These are phyloP conservation scores for Phytophthora kernoviae DNA, from an alignment of 352 stramenopile species.

Conservation along the genomic window DNA sequence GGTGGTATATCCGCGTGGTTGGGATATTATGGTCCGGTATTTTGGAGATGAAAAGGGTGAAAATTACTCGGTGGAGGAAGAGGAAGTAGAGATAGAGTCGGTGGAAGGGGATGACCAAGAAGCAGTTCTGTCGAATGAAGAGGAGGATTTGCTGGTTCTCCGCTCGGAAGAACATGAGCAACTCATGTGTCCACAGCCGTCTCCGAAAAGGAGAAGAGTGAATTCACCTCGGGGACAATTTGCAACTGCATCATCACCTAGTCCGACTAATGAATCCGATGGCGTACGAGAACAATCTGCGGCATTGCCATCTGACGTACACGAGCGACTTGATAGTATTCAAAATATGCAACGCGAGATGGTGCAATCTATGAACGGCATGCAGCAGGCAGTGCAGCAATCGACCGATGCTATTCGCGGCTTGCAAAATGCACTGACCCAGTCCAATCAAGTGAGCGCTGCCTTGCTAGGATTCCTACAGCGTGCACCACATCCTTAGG, in stretches of 20 bases:
- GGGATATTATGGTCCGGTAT: slow-evolving; percentile 31
- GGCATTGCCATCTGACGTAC: slow-evolving; percentile 1
- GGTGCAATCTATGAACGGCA: slow-evolving; percentile 24
- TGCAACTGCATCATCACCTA: too few species aligned
- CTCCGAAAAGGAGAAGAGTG: slow-evolving; percentile 18
- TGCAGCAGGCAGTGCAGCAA: slow-evolving; percentile 34
- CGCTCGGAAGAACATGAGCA: not conserved
- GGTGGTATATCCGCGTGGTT: slow-evolving; percentile 31
- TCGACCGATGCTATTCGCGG: slow-evolving; percentile 30
- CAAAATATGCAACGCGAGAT: slow-evolving; percentile 28
- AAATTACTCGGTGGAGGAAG: not conserved
- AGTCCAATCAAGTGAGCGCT: slow-evolving; percentile 36
- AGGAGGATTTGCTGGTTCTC: not conserved
- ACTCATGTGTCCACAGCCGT: not conserved
- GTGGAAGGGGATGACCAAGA: slow-evolving; percentile 8
- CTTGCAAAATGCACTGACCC: slow-evolving; percentile 23
- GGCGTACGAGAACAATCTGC: not conserved
- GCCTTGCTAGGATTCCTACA: slow-evolving; percentile 30
- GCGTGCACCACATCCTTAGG: slow-evolving; percentile 13
- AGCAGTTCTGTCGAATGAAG: not conserved
- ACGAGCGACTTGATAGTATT: slow-evolving; percentile 21
- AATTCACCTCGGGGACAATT: not conserved
- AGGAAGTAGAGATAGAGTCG: not conserved
- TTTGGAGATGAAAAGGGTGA: slow-evolving; percentile 18
- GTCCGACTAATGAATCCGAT: too few species aligned